Conservation (phyloP, 164 flowering plant genomes). For the Malania oleifera region DNA sequence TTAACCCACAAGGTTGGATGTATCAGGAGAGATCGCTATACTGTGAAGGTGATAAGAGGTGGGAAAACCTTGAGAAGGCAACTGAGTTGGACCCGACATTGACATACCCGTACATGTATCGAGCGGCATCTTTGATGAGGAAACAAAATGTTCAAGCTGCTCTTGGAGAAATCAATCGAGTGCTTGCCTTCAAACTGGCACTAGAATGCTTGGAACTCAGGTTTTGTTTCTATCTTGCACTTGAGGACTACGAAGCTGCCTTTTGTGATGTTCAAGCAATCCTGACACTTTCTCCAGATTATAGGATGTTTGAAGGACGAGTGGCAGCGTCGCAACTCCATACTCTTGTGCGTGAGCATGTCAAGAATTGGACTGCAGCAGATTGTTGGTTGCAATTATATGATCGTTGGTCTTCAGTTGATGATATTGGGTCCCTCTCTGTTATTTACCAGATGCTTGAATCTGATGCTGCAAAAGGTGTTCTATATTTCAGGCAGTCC, state of each 20-base stretch:
- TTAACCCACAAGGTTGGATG: slow-evolving; percentile 88
- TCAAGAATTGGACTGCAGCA: slow-evolving; percentile 85
- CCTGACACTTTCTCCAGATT: slow-evolving; percentile 82
- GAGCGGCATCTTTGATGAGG: slow-evolving; percentile 83
- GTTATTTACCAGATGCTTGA: slow-evolving; percentile 99
- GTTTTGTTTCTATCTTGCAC: slow-evolving; percentile 77
- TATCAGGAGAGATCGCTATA: slow-evolving; percentile 88
- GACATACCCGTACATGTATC: slow-evolving; percentile 92
- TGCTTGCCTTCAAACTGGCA: slow-evolving; percentile 89
- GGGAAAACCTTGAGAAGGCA: slow-evolving; percentile 80
- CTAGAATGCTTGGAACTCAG: slow-evolving; percentile 91
- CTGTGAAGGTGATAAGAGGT: slow-evolving; percentile 66
- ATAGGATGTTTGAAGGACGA: slow-evolving; percentile 85
- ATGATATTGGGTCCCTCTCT: slow-evolving; percentile 96
- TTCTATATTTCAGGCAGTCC: slow-evolving; percentile 93
- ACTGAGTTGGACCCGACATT: slow-evolving; percentile 91
- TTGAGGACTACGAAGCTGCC: slow-evolving; percentile 77
- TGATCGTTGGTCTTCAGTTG: slow-evolving; percentile 96
- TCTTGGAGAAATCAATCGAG: slow-evolving; percentile 70
- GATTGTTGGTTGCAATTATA: slow-evolving; percentile 97
- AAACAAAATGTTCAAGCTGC: slow-evolving; percentile 72
- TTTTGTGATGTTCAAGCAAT: slow-evolving; percentile 90
- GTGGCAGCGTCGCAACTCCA: slow-evolving; percentile 86
- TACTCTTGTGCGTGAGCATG: slow-evolving; percentile 88
- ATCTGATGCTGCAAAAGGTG: slow-evolving; percentile 92